Percentiles rank a stretch among this genome's conserved stretches.
Evolutionary conservation across 305 asterid species (phyloP).

Genomic region (Salvia sclarea): DNA sequence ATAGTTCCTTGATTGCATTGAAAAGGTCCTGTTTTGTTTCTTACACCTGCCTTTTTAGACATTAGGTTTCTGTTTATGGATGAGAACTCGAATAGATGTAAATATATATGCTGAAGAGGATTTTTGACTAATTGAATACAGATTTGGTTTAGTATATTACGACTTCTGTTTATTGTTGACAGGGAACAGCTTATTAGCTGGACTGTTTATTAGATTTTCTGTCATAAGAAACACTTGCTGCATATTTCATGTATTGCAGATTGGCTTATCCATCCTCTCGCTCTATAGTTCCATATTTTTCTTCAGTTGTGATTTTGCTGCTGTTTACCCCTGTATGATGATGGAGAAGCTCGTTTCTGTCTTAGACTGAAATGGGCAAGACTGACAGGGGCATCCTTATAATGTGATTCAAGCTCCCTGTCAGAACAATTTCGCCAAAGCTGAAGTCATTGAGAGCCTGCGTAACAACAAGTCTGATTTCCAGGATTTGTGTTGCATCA

Average conservation of each 20-base stretch:
- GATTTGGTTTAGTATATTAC: neutral
- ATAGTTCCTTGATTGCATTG: conserved; percentile 15
- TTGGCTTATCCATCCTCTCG: neutral
- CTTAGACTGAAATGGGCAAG: conserved; percentile 52
- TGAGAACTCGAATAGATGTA: neutral
- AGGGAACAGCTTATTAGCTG: conserved; percentile 1
- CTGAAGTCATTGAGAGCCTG: conserved; percentile 58
- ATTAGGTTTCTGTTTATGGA: neutral
- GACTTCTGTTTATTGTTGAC: neutral
- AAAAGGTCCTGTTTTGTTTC: neutral
- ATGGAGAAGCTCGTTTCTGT: conserved; percentile 10
- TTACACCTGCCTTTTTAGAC: conserved; percentile 2
- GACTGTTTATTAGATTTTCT: conserved; percentile 5
- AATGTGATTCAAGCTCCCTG: conserved; percentile 73
- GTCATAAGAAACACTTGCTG: conserved; percentile 20
- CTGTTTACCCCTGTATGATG: neutral
- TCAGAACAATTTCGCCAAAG: conserved; percentile 80
- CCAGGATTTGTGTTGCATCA: conserved; percentile 56
- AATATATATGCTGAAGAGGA: neutral
- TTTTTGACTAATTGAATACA: neutral
- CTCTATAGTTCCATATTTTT: conserved; percentile 7
- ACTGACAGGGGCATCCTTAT: conserved; percentile 71
- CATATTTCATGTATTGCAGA: conserved; percentile 3
- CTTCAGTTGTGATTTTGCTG: neutral
- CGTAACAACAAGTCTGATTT: conserved; percentile 50